Evolutionary conservation across 257 asterid genomes (phyloP).

Genomic region (Salvia miltiorrhiza): DNA sequence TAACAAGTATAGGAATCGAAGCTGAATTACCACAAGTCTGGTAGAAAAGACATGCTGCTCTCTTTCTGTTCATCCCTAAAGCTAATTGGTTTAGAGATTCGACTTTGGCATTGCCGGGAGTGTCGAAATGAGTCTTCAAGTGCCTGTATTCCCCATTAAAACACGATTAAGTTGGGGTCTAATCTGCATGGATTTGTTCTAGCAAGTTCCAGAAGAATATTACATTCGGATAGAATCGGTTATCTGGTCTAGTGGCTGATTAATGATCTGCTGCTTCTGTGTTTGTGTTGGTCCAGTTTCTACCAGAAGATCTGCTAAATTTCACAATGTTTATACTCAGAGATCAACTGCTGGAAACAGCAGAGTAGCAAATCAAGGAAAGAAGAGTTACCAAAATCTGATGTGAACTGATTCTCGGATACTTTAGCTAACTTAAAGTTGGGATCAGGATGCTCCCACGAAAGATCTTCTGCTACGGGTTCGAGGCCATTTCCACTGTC

Average conservation of each 20-base stretch:
- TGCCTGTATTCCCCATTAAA: slow-evolving; percentile 49
- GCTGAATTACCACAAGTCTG: slow-evolving; percentile 62
- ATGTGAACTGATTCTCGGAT: slow-evolving; percentile 42
- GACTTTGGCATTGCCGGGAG: slow-evolving; percentile 55
- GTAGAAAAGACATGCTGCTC: slow-evolving; percentile 81
- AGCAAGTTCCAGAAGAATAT: slow-evolving; percentile 10
- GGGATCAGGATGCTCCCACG: slow-evolving; percentile 54
- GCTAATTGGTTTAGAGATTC: slow-evolving; percentile 75
- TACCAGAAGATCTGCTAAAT: slow-evolving; percentile 57
- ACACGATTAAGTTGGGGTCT: not conserved
- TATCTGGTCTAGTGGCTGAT: slow-evolving; percentile 61
- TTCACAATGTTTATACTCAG: not conserved
- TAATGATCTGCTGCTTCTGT: slow-evolving; percentile 35
- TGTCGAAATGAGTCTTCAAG: slow-evolving; percentile 83
- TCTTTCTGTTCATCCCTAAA: slow-evolving; percentile 64
- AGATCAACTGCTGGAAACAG: slow-evolving; percentile 3
- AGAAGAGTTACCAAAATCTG: slow-evolving; percentile 41
- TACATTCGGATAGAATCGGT: slow-evolving; percentile 75
- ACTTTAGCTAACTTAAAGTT: slow-evolving; percentile 47
- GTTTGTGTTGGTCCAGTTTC: slow-evolving; percentile 96
- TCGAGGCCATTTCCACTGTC: slow-evolving; percentile 69
- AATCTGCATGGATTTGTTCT: not conserved
- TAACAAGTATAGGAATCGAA: slow-evolving; percentile 3
- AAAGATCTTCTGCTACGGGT: slow-evolving; percentile 74
- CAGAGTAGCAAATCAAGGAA: not conserved